Evolutionary conservation across 768 basidiomycete species (phyloP).

Genomic region (Dentipellis fragilis): DNA sequence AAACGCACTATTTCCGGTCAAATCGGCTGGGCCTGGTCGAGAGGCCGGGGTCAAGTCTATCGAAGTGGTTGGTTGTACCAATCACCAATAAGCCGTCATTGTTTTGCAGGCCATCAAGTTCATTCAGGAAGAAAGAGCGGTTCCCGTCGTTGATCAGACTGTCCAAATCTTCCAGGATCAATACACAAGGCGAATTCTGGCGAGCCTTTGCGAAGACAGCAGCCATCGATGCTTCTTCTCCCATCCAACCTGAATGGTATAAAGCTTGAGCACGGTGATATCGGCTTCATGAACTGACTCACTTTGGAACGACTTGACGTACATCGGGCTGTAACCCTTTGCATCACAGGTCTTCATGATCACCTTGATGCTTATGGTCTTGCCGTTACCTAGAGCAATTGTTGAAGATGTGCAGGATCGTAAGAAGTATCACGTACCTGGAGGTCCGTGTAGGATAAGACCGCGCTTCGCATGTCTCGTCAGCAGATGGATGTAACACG

Average conservation of each 20-base stretch:
- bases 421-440: constrained; percentile 30
- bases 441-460: constrained; percentile 76
- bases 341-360: constrained; percentile 69
- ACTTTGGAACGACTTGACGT: constrained; percentile 77
- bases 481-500: not conserved
- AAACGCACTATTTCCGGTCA: constrained; percentile 73
- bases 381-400: constrained; percentile 55
- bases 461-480: constrained; percentile 43
- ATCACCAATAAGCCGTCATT: constrained; percentile 77
- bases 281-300: constrained; percentile 11
- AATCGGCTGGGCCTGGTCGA: constrained; percentile 75
- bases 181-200: constrained; percentile 52
- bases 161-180: constrained; percentile 63
- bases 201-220: constrained; percentile 67
- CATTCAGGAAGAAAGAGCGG: constrained; percentile 83
- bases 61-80: constrained; percentile 78
- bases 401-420: not conserved
- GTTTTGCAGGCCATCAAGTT: constrained; percentile 69
- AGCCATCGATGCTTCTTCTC: constrained; percentile 61
- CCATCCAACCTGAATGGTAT: constrained; percentile 34
- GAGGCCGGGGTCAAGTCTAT: constrained; percentile 66
- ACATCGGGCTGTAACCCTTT: constrained; percentile 56
- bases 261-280: not conserved
- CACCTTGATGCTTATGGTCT: constrained; percentile 73
- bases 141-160: constrained; percentile 70